Percentiles rank a stretch among this genome's conserved stretches.
Conservation (phyloP, 805 yeast genomes). For the Hanseniaspora singularis region DNA sequence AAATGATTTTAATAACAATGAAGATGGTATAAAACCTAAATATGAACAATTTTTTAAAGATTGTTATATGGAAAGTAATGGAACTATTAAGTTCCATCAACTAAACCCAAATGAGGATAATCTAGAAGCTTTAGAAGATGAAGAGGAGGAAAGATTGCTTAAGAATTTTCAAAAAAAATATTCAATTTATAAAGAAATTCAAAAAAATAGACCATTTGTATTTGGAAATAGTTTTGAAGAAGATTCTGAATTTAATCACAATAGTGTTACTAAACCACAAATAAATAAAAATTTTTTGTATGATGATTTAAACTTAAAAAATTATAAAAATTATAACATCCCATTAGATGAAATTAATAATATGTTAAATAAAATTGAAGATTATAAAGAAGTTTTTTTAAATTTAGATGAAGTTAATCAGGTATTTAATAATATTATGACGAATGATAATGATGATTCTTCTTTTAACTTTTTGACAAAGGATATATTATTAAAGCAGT, state of each 20-base stretch:
- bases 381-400: background rate
- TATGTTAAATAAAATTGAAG: background rate
- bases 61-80: constrained; percentile 12
- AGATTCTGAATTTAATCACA: background rate
- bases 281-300: background rate
- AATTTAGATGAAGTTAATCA: constrained; percentile 5
- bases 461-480: too few species aligned
- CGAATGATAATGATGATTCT: too few species aligned
- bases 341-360: background rate
- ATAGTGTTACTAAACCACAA: background rate
- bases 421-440: background rate
- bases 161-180: background rate
- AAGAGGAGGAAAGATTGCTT: background rate
- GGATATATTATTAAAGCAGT: background rate
- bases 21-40: background rate
- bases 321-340: constrained; percentile 1
- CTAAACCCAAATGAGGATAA: background rate
- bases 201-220: too few species aligned
- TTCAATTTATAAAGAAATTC: background rate
- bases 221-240: too few species aligned
- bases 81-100: constrained; percentile 4
- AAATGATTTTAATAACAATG: background rate
- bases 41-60: constrained; percentile 1
- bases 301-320: constrained; percentile 1
- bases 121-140: too few species aligned